phyloP scores from a whole-genome alignment of 148 eudicot genomes.

The Suaeda aralocaspica region DNA sequence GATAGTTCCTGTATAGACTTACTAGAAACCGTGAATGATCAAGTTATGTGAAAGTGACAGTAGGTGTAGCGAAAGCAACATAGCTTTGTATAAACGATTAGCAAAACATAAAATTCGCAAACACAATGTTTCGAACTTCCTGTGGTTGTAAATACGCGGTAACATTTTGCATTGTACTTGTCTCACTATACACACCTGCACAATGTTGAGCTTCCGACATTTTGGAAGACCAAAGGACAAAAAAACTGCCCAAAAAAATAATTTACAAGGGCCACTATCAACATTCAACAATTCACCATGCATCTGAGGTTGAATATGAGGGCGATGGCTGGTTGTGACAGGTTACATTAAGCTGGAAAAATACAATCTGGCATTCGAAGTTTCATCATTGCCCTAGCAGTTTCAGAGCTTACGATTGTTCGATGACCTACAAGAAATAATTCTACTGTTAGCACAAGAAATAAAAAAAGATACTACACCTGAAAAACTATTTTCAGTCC shows the following conservation, averaged over 20 bases:
- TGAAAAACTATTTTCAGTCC: not conserved
- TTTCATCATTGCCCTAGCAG: not conserved
- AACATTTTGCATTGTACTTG: not conserved
- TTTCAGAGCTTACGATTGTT: conserved; percentile 10
- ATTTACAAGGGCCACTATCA: conserved; percentile 20
- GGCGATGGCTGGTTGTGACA: not conserved
- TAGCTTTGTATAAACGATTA: not conserved
- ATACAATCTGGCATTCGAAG: not conserved
- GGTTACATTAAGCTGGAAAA: conserved; percentile 5
- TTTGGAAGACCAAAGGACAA: not conserved
- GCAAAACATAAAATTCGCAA: not conserved
- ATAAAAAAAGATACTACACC: not conserved
- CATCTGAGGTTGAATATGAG: not conserved
- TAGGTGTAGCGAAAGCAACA: not conserved
- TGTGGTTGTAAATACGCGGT: conserved; percentile 17
- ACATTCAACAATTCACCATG: too few relatives aligned
- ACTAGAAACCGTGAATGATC: not conserved
- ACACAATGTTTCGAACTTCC: conserved; percentile 6
- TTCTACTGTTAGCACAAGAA: not conserved
- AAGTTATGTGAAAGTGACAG: not conserved
- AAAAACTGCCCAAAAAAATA: not conserved
- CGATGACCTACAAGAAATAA: conserved; percentile 19
- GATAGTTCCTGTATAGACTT: not conserved
- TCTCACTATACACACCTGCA: conserved; percentile 20
- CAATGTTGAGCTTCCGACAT: conserved; percentile 9